A percentile compares a stretch with the other conserved stretches of the same genome.
Evolutionary conservation across 2,329 filamentous ascomycete species (phyloP).

Genomic region (Onygena corvina): DNA sequence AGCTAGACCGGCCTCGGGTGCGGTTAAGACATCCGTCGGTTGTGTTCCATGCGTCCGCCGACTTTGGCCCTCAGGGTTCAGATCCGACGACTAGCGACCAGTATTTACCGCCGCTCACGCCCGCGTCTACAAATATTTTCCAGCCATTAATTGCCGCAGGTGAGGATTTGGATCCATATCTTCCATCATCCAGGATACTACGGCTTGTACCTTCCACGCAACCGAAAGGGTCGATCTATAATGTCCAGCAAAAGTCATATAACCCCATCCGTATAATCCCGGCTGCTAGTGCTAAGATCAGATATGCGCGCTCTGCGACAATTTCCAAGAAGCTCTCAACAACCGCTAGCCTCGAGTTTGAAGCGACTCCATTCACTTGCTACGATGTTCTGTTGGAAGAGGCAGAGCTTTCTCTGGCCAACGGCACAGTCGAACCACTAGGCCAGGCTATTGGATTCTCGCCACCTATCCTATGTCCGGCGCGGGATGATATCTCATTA

Average conservation of each 20-base stretch:
- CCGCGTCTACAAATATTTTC: constrained; percentile 47
- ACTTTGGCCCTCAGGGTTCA: constrained; percentile 34
- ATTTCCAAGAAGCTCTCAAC: constrained; percentile 34
- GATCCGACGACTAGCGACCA: constrained; percentile 33
- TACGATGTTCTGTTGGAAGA: constrained; percentile 41
- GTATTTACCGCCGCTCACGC: constrained; percentile 44
- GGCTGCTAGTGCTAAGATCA: constrained; percentile 44
- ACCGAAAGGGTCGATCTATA: constrained; percentile 39
- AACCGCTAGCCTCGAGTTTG: constrained; percentile 44
- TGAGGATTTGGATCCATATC: constrained; percentile 35
- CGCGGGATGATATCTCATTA: constrained; percentile 46
- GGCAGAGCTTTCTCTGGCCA: constrained; percentile 36
- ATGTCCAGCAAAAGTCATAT: constrained; percentile 43
- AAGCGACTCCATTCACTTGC: constrained; percentile 42
- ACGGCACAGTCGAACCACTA: constrained; percentile 37
- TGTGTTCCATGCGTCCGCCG: constrained; percentile 41
- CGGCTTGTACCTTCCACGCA: constrained; percentile 44
- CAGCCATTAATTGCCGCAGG: constrained; percentile 41
- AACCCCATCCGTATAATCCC: constrained; percentile 44
- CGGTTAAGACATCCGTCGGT: constrained; percentile 46
- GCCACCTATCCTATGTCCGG: constrained; percentile 34
- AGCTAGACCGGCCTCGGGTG: constrained; percentile 34
- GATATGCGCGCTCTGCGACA: constrained; percentile 37
- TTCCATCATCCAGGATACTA: constrained; percentile 47
- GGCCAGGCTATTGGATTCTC: constrained; percentile 26